Base-by-base conservation (phyloP, 257 asterid genomes). In the Solanum dulcamara region DNA sequence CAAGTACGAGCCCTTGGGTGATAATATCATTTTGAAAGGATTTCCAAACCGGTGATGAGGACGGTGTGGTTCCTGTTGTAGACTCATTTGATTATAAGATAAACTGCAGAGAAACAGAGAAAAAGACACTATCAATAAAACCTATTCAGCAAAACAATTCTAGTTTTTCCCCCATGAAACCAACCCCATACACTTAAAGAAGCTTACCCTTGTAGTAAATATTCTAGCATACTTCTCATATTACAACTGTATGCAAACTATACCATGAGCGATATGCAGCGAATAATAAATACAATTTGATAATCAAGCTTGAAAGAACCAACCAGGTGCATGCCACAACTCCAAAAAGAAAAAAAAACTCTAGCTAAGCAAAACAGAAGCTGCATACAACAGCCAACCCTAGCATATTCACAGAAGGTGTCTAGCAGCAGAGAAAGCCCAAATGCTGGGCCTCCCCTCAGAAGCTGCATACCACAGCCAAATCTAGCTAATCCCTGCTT, bases 11-110 rank as follows among this genome's bases (percentile, higher is more conserved):
- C 98, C 94, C 90, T 93, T 93, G 5, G 95, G 92, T 17, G 59
- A 51, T 38, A 89, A 86, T 30, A 90, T 88, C 95, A 84, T 93
- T 40, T 93, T 90, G 88, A 96, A 91, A 13, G 99, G 98, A 86
- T 94, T 96, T 84, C 99, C 98, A 33, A 93, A 93, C 33, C 92
- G 91, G 68, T 93, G 91, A 30, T 89, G 91, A 10, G 92, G 92
- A 85, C 91, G 90, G 87, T 84, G 96, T 12, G 95, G 93, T 77
- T 89, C 97, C 83, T 93, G 97, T 86, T 93, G 88, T 46, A 91
- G 92, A 86, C 94, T 93, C 99, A 96, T 96, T 68, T 88, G 3
- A 30, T 48, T 59, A 70, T 51, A 26, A 26, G 53, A 81, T 81
- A 81, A 89, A 86, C 97, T 91, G 91, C 93, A 87, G 4, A 79